Conservation (phyloP, 2,329 filamentous ascomycete genomes). For the Fusarium verrucosum region DNA sequence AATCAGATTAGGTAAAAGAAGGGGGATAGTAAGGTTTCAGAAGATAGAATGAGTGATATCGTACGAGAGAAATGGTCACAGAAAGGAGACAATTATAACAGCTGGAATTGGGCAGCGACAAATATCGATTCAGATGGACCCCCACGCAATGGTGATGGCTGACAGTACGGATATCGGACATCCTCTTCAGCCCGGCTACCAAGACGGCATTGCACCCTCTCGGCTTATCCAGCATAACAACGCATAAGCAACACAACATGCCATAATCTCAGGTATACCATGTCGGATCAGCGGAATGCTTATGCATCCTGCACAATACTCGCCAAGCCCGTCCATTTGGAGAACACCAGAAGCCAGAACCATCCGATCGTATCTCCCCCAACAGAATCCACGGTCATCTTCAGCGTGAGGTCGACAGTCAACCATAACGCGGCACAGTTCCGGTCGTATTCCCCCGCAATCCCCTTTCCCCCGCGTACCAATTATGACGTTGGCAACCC, state of each 20-base stretch:
- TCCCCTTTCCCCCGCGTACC: slow-evolving; percentile 8
- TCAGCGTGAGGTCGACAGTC: slow-evolving; percentile 23
- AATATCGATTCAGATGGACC: background rate
- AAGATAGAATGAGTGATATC: background rate
- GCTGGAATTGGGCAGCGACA: background rate
- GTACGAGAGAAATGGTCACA: background rate
- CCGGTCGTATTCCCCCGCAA: background rate
- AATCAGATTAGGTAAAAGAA: background rate
- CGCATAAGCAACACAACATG: background rate
- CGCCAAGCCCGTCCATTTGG: background rate
- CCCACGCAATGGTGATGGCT: background rate
- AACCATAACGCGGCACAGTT: background rate
- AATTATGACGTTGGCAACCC: background rate
- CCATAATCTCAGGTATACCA: too few species aligned
- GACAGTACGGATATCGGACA: background rate
- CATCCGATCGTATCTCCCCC: too few species aligned
- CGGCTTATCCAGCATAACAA: background rate
- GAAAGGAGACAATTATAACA: background rate
- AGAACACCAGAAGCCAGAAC: background rate
- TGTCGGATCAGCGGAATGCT: background rate
- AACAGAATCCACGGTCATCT: too few species aligned
- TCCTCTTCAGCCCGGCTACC: background rate
- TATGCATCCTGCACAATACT: too few species aligned
- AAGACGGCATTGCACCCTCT: background rate
- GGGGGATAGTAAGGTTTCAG: background rate